Evolutionary conservation across 768 basidiomycete species (phyloP), one percentile per base, ranked within the genome.

Genomic region (Tulasnella sp.): DNA sequence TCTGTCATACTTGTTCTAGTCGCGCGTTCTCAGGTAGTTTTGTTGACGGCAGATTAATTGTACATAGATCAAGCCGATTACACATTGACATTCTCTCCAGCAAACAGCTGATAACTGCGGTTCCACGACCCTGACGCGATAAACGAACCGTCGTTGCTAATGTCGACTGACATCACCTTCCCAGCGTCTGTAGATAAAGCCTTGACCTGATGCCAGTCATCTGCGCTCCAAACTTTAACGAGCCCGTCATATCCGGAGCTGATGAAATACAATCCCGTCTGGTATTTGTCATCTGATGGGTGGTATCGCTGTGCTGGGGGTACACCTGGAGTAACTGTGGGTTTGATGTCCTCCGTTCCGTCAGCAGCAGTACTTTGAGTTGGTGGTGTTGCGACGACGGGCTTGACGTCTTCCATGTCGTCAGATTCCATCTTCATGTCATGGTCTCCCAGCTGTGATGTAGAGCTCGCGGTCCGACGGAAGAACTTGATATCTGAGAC

Each of bases 121-220:
- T 95, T 96, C 84, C 94, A 97, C 67, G 94, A 96, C 48, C 96
- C 96, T 6, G 92, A 93, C 5, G 91, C 96, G 67, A 98, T 88
- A 83, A 94, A 87, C 81, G 90, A 91, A 16, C 91, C 94, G 83
- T 97, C 94, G 75, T 88, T 87, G 37, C 91, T 90, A 29, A 99
- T 87, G 83, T 99, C 98, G 13, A 98, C 96, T 9, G 93, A 94
- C 98, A 99, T 99, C 79, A 98, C 96, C 84, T 98, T 99, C n/a
- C 96, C 95, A 37, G 93, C 92, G 82, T 99, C 97, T 29, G 95
- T 96, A 74, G 95, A 91, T 78, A 99, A 87, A 67, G 93, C 93
- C 80, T 91, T 89, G 74, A 98, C 87, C 67, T 96, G 86, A 82
- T 95, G 95, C 98, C 98, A 99, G 82, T 99, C 98, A 83, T 99